These are phyloP conservation scores for Mucor indicus DNA, from an alignment of 371 early-diverging fungal genomes.

Conservation along the genomic window DNA sequence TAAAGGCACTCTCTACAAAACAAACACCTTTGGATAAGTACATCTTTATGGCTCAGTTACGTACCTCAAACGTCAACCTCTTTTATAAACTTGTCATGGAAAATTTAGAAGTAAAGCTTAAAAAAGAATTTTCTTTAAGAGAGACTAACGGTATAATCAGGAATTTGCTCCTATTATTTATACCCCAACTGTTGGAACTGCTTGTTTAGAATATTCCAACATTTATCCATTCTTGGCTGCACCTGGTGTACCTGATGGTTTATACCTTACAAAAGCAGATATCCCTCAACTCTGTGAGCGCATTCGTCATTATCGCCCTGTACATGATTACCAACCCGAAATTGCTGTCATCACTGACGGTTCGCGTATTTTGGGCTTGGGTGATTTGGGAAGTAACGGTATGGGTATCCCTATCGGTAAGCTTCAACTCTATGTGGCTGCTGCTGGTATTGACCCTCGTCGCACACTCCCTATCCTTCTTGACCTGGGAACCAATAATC, in stretches of 20 bases:
- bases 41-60: conserved; percentile 75
- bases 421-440: conserved; percentile 87
- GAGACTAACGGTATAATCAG: conserved; percentile 18
- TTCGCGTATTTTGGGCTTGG: conserved; percentile 89
- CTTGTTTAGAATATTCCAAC: conserved; percentile 85
- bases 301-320: conserved; percentile 62
- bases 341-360: conserved; percentile 94
- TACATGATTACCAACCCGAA: conserved; percentile 50
- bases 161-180: conserved; percentile 84
- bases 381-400: conserved; percentile 90
- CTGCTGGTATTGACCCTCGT: conserved; percentile 86
- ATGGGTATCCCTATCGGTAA: conserved; percentile 95
- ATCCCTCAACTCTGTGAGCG: conserved; percentile 62
- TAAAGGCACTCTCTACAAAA: conserved; percentile 65
- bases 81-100: conserved; percentile 80
- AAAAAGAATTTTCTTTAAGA: background rate
- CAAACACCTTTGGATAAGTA: conserved; percentile 72
- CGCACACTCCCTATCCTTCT: conserved; percentile 83
- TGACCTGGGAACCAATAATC: conserved; percentile 90
- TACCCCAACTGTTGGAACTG: conserved; percentile 91
- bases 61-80: conserved; percentile 72
- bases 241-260: conserved; percentile 75
- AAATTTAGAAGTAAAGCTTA: conserved; percentile 58
- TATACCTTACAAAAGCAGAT: conserved; percentile 71
- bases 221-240: conserved; percentile 82